Evolutionary conservation across 2,329 filamentous ascomycete genomes (phyloP), one percentile per base, ranked within the genome.

Genomic region (Epichloe baconii): DNA sequence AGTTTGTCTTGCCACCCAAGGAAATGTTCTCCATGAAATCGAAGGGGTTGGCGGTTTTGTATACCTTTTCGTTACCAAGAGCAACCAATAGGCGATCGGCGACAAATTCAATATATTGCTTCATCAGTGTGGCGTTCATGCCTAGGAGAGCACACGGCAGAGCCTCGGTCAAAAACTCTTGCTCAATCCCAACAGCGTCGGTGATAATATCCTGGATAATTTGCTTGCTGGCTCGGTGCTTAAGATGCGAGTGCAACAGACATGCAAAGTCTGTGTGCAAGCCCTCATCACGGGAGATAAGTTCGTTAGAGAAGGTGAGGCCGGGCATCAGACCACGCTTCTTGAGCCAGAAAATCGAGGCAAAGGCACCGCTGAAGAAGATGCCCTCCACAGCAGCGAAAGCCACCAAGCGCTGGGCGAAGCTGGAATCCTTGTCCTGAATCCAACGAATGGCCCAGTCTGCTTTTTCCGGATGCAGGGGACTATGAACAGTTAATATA

Each of bases 1-100:
- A 98, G 83, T 98, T 98, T 69, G 93, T 98, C 86, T 98, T 98
- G 72, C 93, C 93, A 49, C 89, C 88, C 11, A 98, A 80, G 21
- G 93, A 97, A 71, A 98, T 98, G 74, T 95, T 96, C 80, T 98
- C 93, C 93, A 98, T 98, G 72, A 98, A 98, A 78, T 98, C 93
- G 69, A 98, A 98, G 67, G 93, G 93, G 76, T 98, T 98, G 68
- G 84, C 80, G 26, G 85, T 77, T 66, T 93, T 87, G 82, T 95
- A 98, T 63, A 86, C 78, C 79, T 96, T 97, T 62, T 86, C 80
- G 71, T 96, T 96, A 64, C 93, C 93, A 45, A 98, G 86, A 35
- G 93, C 84, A 53, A 97, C 76, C 37, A 98, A 81, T 37, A 98
- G 85, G 62, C 93, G 87, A 70, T 98, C 93, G 57, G 93, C 93